Evolutionary conservation across 345 rosid species (phyloP).

Genomic region (Corchorus olitorius): DNA sequence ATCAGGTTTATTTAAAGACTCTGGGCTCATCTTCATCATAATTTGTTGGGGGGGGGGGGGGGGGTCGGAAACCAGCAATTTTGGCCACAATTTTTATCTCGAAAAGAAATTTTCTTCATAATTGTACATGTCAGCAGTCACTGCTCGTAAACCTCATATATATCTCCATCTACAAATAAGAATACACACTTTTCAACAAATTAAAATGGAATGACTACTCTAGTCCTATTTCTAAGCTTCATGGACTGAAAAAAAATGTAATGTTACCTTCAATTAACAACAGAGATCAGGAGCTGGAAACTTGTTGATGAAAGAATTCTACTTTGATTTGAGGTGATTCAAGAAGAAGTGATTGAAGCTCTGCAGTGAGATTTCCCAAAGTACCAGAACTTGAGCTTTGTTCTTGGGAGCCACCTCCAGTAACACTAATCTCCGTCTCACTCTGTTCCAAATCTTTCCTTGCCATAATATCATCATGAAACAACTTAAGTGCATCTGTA

Average conservation of each 20-base stretch:
- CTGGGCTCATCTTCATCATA: too few species aligned
- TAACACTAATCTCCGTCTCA: conserved; percentile 24
- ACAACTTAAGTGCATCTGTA: conserved; percentile 50
- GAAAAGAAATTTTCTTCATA: too few species aligned
- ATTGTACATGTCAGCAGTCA: not conserved
- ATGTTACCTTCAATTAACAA: not conserved
- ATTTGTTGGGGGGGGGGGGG: too few species aligned
- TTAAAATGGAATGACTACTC: not conserved
- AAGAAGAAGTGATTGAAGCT: conserved; percentile 57
- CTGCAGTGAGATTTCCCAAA: conserved; percentile 39
- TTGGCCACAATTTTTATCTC: too few species aligned
- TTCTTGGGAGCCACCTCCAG: conserved; percentile 21
- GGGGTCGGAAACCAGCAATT: too few species aligned
- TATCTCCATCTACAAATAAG: not conserved
- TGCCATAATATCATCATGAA: conserved; percentile 38
- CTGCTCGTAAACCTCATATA: not conserved
- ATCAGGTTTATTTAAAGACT: too few species aligned
- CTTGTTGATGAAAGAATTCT: not conserved
- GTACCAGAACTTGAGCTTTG: conserved; percentile 28
- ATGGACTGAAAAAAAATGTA: not conserved
- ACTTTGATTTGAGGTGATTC: conserved; percentile 45
- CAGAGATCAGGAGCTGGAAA: conserved; percentile 1
- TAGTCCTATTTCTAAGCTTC: not conserved
- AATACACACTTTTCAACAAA: not conserved
- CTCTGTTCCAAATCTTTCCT: conserved; percentile 36